Conservation (phyloP, 2,329 filamentous ascomycete species). For the Pseudogymnoascus sp. region DNA sequence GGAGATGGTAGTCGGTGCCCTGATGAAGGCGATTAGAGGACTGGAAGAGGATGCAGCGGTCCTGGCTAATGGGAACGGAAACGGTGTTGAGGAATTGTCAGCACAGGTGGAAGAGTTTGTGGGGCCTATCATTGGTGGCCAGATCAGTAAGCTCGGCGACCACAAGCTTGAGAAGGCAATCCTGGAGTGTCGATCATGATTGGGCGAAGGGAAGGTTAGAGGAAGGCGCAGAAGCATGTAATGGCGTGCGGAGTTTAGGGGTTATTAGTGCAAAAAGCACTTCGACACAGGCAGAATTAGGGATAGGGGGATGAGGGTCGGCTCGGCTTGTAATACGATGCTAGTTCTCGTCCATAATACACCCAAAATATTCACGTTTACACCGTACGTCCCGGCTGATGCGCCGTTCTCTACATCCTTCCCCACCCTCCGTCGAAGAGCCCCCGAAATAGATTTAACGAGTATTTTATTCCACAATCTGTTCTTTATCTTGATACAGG, state of each 20-base stretch:
- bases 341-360: neutral
- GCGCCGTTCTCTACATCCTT: neutral
- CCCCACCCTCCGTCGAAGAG: neutral
- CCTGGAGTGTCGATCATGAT: constrained; percentile 14
- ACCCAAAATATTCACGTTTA: neutral
- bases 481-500: constrained; percentile 8
- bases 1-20: constrained; percentile 48
- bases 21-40: constrained; percentile 46
- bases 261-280: neutral
- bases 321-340: neutral
- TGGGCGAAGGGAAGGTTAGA: neutral
- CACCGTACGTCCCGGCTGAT: neutral
- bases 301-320: neutral
- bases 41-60: constrained; percentile 35
- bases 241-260: neutral
- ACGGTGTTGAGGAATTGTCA: constrained; percentile 15
- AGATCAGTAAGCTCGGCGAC: constrained; percentile 20
- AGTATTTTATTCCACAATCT: constrained; percentile 8
- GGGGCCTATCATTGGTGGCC: constrained; percentile 22
- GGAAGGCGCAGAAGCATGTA: neutral
- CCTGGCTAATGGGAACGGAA: constrained; percentile 17
- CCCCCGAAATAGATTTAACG: neutral
- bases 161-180: constrained; percentile 24
- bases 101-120: constrained; percentile 24
- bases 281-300: neutral